Conservation (phyloP, 2,329 filamentous ascomycete species). For the Pseudonectria foliicola region DNA sequence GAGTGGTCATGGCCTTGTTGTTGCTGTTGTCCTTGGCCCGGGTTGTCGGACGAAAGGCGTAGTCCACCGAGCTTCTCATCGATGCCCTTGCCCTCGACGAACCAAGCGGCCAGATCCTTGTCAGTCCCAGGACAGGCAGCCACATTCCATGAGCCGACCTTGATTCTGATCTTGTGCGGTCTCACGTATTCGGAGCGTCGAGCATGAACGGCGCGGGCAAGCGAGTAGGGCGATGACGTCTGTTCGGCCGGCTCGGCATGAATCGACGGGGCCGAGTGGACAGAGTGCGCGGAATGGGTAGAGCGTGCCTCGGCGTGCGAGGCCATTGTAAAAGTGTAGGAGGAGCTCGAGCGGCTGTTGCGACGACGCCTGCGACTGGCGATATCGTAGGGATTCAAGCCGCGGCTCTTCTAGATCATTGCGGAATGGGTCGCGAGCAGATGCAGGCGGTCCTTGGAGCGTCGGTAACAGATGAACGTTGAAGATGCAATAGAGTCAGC, state of each 20-base stretch:
- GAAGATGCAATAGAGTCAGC: too few species aligned
- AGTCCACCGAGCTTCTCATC: slow-evolving; percentile 55
- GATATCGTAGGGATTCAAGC: slow-evolving; percentile 15
- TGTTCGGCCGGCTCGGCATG: slow-evolving; percentile 41
- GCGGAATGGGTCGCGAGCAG: slow-evolving; percentile 11
- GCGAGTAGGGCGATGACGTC: slow-evolving; percentile 44
- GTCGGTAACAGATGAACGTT: too few species aligned
- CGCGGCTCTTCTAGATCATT: slow-evolving; percentile 30
- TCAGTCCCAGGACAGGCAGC: slow-evolving; percentile 78
- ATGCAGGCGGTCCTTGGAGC: background rate
- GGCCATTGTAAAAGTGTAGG: slow-evolving; percentile 17
- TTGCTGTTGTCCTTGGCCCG: slow-evolving; percentile 13
- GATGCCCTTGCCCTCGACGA: slow-evolving; percentile 68
- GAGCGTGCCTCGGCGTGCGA: slow-evolving; percentile 23
- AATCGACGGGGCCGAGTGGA: too few species aligned
- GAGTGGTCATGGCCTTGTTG: slow-evolving; percentile 28
- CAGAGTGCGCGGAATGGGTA: slow-evolving; percentile 20
- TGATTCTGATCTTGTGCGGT: slow-evolving; percentile 69
- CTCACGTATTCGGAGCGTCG: slow-evolving; percentile 74
- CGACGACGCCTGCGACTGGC: slow-evolving; percentile 18
- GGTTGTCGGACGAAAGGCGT: slow-evolving; percentile 33
- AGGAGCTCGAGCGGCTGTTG: slow-evolving; percentile 10
- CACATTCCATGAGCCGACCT: slow-evolving; percentile 94
- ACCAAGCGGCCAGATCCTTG: slow-evolving; percentile 84
- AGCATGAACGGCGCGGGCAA: slow-evolving; percentile 61